A percentile compares a stretch with the other conserved stretches of the same genome.
Evolutionary conservation across 495 filamentous ascomycete species (phyloP).

Genomic region (Staphylotrichum longicolle): DNA sequence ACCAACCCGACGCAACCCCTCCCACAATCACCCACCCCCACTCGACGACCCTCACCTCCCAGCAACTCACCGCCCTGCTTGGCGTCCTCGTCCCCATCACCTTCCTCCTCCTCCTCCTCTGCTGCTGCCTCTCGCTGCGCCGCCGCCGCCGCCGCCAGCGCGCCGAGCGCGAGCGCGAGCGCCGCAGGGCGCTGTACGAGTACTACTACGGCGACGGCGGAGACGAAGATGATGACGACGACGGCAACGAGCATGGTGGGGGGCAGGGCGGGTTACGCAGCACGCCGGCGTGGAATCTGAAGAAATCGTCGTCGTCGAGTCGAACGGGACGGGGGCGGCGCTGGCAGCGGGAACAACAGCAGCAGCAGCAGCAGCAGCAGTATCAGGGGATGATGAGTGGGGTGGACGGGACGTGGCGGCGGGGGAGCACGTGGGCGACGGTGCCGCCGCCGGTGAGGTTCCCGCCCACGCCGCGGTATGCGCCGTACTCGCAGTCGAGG

Average conservation of each 20-base stretch:
- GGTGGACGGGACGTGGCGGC: not conserved
- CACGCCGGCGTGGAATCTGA: not conserved
- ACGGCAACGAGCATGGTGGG: not conserved
- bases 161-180: not conserved
- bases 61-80: slow-evolving; percentile 25
- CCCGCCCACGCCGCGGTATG: slow-evolving; percentile 19
- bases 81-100: slow-evolving; percentile 23
- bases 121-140: slow-evolving; percentile 11
- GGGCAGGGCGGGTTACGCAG: not conserved
- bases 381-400: no score
- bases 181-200: not conserved
- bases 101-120: slow-evolving; percentile 18
- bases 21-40: slow-evolving; percentile 3
- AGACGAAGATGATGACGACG: not conserved
- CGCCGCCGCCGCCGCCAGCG: not conserved
- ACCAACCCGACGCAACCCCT: not conserved
- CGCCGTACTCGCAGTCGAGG: slow-evolving; percentile 14
- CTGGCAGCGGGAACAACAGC: no score
- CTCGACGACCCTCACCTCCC: slow-evolving; percentile 13
- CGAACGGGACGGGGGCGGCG: no score
- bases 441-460: slow-evolving; percentile 20
- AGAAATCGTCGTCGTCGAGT: not conserved
- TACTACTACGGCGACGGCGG: slow-evolving; percentile 1
- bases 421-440: slow-evolving; percentile 11
- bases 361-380: not conserved